These are phyloP conservation scores for Kwoniella shivajii DNA, from an alignment of 1,284 basidiomycete species.

Conservation along the genomic window DNA sequence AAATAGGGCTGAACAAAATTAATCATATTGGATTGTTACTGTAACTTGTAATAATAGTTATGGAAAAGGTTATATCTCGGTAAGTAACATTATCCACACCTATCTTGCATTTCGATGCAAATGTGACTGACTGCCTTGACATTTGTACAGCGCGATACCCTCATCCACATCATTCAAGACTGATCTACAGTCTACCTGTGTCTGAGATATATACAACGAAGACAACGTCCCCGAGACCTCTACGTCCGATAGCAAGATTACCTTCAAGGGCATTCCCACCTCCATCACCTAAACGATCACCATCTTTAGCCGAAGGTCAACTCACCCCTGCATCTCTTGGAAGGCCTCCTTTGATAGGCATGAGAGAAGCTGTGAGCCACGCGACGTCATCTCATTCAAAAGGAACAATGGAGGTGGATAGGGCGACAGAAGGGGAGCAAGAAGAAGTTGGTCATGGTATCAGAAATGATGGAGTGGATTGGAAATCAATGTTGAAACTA, in stretches of 20 bases:
- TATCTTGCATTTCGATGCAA: background rate
- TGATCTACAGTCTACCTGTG: conserved; percentile 26
- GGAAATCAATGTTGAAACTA: conserved; percentile 51
- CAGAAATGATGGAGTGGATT: conserved; percentile 51
- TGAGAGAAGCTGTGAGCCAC: conserved; percentile 6
- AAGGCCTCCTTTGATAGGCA: background rate
- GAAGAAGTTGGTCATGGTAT: conserved; percentile 33
- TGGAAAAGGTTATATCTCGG: conserved; percentile 50
- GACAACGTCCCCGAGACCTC: conserved; percentile 2
- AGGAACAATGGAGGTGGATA: background rate
- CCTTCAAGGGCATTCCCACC: conserved; percentile 51
- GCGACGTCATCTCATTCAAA: conserved; percentile 8
- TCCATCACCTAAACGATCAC: conserved; percentile 42
- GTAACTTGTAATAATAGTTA: conserved; percentile 28
- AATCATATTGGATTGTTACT: conserved; percentile 5
- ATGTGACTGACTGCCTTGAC: background rate
- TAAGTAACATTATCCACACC: conserved; percentile 15
- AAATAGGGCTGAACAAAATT: conserved; percentile 23
- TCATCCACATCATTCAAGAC: conserved; percentile 49
- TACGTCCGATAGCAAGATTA: conserved; percentile 43
- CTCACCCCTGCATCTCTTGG: background rate
- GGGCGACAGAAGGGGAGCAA: background rate
- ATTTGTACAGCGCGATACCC: conserved; percentile 37
- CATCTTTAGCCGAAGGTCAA: conserved; percentile 16
- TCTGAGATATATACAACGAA: background rate